Conservation (phyloP, 805 yeast species). For the Lipomyces mesembrius region DNA sequence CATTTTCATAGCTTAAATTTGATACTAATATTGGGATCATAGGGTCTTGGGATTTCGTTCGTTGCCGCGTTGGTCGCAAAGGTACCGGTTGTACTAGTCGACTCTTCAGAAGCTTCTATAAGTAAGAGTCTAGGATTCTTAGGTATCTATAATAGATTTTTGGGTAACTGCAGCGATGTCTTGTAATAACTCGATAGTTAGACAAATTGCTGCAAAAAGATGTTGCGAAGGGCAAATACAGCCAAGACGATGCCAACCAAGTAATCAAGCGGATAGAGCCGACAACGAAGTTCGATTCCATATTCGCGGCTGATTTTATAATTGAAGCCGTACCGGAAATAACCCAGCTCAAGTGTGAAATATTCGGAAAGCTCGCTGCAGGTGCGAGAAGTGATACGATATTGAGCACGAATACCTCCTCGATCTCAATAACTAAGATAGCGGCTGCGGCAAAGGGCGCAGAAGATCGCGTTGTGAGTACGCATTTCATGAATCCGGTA, state of each 20-base stretch:
- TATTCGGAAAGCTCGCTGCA: constrained; percentile 47
- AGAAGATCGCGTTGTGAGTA: constrained; percentile 50
- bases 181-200: constrained; percentile 5
- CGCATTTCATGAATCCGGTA: constrained; percentile 54
- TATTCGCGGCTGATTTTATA: constrained; percentile 46
- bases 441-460: constrained; percentile 52
- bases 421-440: constrained; percentile 51
- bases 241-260: constrained; percentile 43
- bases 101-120: constrained; percentile 45
- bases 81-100: constrained; percentile 47
- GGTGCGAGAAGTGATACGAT: constrained; percentile 43
- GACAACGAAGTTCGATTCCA: constrained; percentile 40
- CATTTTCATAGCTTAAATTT: neutral
- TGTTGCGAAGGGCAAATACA: constrained; percentile 46
- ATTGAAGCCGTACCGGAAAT: constrained; percentile 54
- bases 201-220: constrained; percentile 48
- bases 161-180: neutral
- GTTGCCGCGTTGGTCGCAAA: constrained; percentile 50
- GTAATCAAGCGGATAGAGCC: constrained; percentile 42
- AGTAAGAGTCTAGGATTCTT: constrained; percentile 46
- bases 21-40: neutral
- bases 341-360: constrained; percentile 45
- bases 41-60: constrained; percentile 52
- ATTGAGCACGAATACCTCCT: constrained; percentile 51
- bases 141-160: constrained; percentile 17